phyloP scores from a whole-genome alignment of 2,329 filamentous ascomycete species.

The Huntiella decipiens region DNA sequence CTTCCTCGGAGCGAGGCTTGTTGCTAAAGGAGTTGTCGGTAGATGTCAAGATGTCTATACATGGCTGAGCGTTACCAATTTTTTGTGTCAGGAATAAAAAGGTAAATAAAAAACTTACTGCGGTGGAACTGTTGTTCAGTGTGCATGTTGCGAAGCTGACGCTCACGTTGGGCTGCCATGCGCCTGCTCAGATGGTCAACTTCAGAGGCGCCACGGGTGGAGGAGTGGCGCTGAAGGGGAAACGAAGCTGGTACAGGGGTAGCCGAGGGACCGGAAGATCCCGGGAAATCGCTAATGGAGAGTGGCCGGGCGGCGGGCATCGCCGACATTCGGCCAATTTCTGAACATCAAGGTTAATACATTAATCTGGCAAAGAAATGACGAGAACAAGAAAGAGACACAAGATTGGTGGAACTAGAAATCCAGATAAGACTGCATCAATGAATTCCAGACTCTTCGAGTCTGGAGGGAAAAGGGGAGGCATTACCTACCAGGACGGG shows the following conservation, averaged over 20 bases:
- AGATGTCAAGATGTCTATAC: constrained; percentile 32
- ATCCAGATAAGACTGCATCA: no score
- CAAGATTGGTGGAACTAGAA: no score
- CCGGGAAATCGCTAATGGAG: constrained; percentile 68
- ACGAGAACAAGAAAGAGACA: no score
- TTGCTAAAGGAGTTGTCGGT: constrained; percentile 13
- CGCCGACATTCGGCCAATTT: constrained; percentile 46
- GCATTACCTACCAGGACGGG: constrained; percentile 16
- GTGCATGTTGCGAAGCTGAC: constrained; percentile 98
- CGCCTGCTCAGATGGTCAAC: constrained; percentile 98
- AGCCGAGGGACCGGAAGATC: constrained; percentile 38
- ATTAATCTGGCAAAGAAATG: no score
- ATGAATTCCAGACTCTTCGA: no score
- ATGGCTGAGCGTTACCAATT: neutral
- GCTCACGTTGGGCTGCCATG: constrained; percentile 97
- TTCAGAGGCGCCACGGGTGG: constrained; percentile 62
- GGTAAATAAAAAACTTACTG: constrained; percentile 45
- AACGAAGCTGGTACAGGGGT: constrained; percentile 38
- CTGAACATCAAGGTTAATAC: neutral
- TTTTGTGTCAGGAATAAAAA: neutral
- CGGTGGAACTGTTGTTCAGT: constrained; percentile 99
- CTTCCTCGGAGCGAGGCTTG: constrained; percentile 89
- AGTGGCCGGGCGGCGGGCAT: constrained; percentile 49
- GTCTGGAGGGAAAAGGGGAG: constrained; percentile 8
- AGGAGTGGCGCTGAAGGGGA: neutral